Base-by-base conservation (phyloP, 257 asterid species). In the Petrea volubilis region DNA sequence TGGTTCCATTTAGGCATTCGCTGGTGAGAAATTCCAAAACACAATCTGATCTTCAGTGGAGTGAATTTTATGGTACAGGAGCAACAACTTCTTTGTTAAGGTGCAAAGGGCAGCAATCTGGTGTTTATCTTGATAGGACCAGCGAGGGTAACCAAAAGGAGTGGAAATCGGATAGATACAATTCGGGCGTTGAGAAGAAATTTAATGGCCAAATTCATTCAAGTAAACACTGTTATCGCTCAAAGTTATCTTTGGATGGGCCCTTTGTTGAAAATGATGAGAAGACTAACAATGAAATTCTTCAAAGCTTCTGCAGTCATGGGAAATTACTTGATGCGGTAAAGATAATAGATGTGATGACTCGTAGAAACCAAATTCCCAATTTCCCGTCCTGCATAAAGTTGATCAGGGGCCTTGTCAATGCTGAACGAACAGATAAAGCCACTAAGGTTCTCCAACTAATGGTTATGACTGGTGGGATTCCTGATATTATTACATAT, bases 391-490 rank as follows among this genome's bases (percentile, higher is more conserved):
- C 85, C 34, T 93, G 97, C 83, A 73, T 84, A 81, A 93, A 88
- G 65, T 70, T 93, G 83, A 85, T 90, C 68, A 77, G 98, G 79
- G 96, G 98, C 64, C 91, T 93, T 56, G 59, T 83, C 63, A 87
- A 90, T 70, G 51, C 71, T 38, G 85, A 83, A 50, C 85, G 55
- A 56, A 69, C 79, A 1, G 87, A 74, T 69, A 86, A 77, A 81
- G 98, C 97, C 23, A 85, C 61, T n/a, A 79, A 66, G 75, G 85
- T 88, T 72, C 87, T 93, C 55, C 86, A 83, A 17, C 52, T 86
- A 63, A 85, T 90, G 95, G 88, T 93, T 50, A 83, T 90, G 95
- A 85, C 93, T 12, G 98, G 98, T 73, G 96, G 97, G 60, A 61
- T 86, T 67, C 98, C 95, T n/a, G 97, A 90, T 69, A 68, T 83